These are phyloP conservation scores for Metschnikowia shivogae DNA, from an alignment of 805 yeast species.

Conservation along the genomic window DNA sequence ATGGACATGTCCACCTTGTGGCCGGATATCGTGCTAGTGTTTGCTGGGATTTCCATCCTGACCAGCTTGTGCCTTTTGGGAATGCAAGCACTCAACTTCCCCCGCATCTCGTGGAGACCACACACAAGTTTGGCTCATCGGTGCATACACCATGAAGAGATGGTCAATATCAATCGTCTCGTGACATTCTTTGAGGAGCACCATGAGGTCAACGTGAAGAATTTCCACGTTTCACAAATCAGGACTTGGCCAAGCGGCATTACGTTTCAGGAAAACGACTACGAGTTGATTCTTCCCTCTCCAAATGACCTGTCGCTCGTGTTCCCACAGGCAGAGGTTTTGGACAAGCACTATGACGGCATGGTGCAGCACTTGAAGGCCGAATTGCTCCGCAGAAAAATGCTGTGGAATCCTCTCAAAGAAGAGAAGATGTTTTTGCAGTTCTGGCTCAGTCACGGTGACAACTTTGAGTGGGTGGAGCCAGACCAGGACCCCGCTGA, in stretches of 20 bases:
- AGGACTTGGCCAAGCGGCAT: conserved; percentile 1
- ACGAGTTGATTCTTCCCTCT: conserved; percentile 10
- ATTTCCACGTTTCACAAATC: conserved; percentile 27
- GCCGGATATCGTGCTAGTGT: not conserved
- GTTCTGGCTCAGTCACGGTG: conserved; percentile 50
- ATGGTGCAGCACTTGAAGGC: conserved; percentile 9
- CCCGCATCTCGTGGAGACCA: conserved; percentile 33
- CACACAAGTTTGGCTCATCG: conserved; percentile 27
- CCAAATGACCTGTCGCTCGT: not conserved
- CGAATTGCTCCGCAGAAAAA: conserved; percentile 10
- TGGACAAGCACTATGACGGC: conserved; percentile 8
- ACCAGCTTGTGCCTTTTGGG: not conserved
- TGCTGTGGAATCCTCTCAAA: conserved; percentile 23
- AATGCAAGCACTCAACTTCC: conserved; percentile 3
- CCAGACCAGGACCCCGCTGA: conserved; percentile 87
- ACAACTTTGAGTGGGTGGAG: conserved; percentile 83
- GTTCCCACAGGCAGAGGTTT: conserved; percentile 7
- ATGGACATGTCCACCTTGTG: not conserved
- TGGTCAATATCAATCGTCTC: conserved; percentile 29
- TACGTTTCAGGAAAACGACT: conserved; percentile 8
- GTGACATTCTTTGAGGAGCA: conserved; percentile 41
- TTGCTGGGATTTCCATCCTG: not conserved
- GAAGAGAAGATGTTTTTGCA: conserved; percentile 36
- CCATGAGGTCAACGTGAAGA: conserved; percentile 37
- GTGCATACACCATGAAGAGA: conserved; percentile 28